phyloP scores from a whole-genome alignment of 805 yeast species.

The Wickerhamomyces xylosicus region DNA sequence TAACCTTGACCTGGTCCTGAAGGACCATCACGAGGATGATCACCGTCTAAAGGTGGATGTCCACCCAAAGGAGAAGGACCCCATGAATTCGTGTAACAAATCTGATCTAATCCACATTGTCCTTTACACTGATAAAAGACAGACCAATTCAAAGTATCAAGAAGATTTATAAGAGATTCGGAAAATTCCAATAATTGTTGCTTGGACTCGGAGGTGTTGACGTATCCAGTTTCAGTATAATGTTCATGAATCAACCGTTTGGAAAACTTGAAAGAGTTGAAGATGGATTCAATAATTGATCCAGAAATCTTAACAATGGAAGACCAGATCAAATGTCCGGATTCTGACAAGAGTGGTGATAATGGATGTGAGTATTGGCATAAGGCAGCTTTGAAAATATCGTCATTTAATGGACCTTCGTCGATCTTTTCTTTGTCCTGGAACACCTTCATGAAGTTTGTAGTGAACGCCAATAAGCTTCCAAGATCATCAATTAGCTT shows the following conservation, averaged over 20 bases:
- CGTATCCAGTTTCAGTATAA: slow-evolving; percentile 8
- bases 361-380: slow-evolving; percentile 5
- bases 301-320: slow-evolving; percentile 2
- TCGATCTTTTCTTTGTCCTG: slow-evolving; percentile 8
- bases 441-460: slow-evolving; percentile 37
- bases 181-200: neutral
- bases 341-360: slow-evolving; percentile 1
- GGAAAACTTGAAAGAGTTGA: slow-evolving; percentile 25
- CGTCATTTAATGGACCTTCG: neutral
- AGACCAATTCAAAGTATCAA: slow-evolving; percentile 30
- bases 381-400: neutral
- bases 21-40: neutral
- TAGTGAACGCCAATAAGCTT: slow-evolving; percentile 30
- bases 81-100: slow-evolving; percentile 53
- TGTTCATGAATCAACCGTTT: slow-evolving; percentile 16
- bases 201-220: neutral
- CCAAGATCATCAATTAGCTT: slow-evolving; percentile 13
- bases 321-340: slow-evolving; percentile 6
- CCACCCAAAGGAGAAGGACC: slow-evolving; percentile 42
- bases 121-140: slow-evolving; percentile 30
- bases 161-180: slow-evolving; percentile 7
- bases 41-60: neutral
- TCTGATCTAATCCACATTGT: slow-evolving; percentile 34
- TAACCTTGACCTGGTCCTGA: slow-evolving; percentile 19
- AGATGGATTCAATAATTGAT: slow-evolving; percentile 24